Evolutionary conservation across 345 rosid species (phyloP).

Genomic region (Raphanus sativus): DNA sequence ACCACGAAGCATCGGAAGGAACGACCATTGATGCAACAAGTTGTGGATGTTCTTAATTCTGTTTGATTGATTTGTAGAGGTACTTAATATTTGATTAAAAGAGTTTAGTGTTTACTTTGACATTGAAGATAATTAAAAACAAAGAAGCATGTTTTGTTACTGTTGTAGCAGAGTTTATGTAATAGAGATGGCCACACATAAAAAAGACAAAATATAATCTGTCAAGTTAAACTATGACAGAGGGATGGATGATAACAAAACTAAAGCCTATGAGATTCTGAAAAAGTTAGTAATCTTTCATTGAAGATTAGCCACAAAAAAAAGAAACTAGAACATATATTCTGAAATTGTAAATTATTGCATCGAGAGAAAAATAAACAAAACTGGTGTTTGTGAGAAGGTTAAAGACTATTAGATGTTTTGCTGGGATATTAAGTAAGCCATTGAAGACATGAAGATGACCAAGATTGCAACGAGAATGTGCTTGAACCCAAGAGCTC

Average conservation of each 20-base stretch:
- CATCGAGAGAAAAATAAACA: not conserved
- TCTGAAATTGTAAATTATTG: not conserved
- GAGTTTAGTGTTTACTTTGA: not conserved
- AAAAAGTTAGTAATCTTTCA: not conserved
- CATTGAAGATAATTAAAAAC: not conserved
- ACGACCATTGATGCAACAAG: slow-evolving; percentile 18
- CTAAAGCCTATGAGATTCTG: not conserved
- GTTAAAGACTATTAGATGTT: slow-evolving; percentile 3
- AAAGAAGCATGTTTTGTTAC: not conserved
- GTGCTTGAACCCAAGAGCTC: slow-evolving; percentile 54
- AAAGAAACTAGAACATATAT: not conserved
- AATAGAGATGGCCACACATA: not conserved
- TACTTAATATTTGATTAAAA: not conserved
- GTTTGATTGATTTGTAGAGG: not conserved
- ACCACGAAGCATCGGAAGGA: not conserved
- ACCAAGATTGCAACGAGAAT: slow-evolving; percentile 43
- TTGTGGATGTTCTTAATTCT: not conserved
- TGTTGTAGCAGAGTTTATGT: not conserved
- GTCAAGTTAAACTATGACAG: not conserved
- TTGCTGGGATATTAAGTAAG: slow-evolving; percentile 41
- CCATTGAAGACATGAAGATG: slow-evolving; percentile 45
- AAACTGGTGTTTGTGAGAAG: not conserved
- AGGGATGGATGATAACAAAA: not conserved
- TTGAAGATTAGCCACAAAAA: not conserved
- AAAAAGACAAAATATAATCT: not conserved